Base-by-base conservation (phyloP, 305 asterid genomes). In the Fraxinus floribunda region DNA sequence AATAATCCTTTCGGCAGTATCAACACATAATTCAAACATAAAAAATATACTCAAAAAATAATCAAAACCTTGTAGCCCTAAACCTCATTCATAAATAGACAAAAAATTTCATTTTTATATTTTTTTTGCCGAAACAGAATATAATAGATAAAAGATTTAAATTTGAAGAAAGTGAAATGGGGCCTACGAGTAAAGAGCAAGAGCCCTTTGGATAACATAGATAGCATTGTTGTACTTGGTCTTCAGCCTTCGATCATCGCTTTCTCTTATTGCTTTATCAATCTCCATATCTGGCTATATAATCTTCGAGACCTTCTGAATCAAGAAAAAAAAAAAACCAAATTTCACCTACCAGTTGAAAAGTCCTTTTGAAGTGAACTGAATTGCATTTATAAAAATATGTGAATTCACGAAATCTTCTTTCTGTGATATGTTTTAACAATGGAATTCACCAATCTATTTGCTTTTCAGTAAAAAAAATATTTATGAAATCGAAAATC, bases 181-280 rank as follows among this genome's bases (percentile, higher is more conserved):
- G 78, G 82, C 94, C 64, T 90, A 94, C 98, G 97, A 86, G 91
- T 94, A 95, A 55, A 94, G 97, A 80, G 99, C 97, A 81, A 95
- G 92, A 79, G 98, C 94, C 90, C 97, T 89, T 86, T 81, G 93
- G 82, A 95, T 94, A 77, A 92, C 95, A 86, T 91, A 89, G 84
- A 95, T 86, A 86, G 98, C 98, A 78, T 90, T 93, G 86, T 86
- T 87, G 88, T 94, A 95, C 89, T 94, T 95, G 11, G 92, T 92
- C 93, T 90, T 94, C 91, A 95, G 86, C 88, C 99, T 91, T 80
- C 77, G 87, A 88, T 94, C 95, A 80, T 88, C 91, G 80, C 91
- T 84, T 81, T 84, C 92, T 75, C 85, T 90, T 34, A 95, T 87
- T 68, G 98, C 94, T 80, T 88, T 86, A 82, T 93, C 94, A 41